A percentile compares a stretch with the other conserved stretches of the same genome.
Evolutionary conservation across 805 yeast genomes (phyloP).

Genomic region (Cephaloascus fragrans): DNA sequence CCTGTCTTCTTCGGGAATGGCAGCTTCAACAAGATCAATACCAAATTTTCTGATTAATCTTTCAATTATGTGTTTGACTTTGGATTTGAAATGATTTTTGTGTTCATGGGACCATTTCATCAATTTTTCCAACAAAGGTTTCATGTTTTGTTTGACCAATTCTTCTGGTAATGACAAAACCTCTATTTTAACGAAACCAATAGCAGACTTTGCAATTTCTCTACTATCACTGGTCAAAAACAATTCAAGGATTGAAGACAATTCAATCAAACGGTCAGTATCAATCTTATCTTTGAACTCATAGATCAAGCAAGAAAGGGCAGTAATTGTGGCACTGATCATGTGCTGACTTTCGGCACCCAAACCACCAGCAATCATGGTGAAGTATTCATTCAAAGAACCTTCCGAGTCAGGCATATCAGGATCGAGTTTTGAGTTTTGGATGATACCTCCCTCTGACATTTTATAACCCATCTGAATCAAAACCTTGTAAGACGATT

Average conservation of each 20-base stretch:
- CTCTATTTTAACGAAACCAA: constrained; percentile 90
- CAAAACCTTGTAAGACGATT: constrained; percentile 63
- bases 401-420: constrained; percentile 59
- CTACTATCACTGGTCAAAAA: constrained; percentile 85
- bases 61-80: constrained; percentile 88
- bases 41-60: constrained; percentile 87
- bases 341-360: constrained; percentile 91
- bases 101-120: constrained; percentile 94
- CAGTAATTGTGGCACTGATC: constrained; percentile 90
- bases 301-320: constrained; percentile 75
- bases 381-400: constrained; percentile 71
- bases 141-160: constrained; percentile 54
- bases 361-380: constrained; percentile 92
- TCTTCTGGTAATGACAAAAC: constrained; percentile 77
- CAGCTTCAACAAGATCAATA: constrained; percentile 67
- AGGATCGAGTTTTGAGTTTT: constrained; percentile 50
- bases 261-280: constrained; percentile 53
- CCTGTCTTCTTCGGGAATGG: constrained; percentile 85
- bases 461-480: constrained; percentile 75
- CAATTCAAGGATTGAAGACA: constrained; percentile 78
- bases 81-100: constrained; percentile 87
- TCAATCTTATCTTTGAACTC: constrained; percentile 70
- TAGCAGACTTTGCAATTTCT: constrained; percentile 89
- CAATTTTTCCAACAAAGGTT: constrained; percentile 57
- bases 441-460: constrained; percentile 58